A percentile compares a stretch with the other conserved stretches of the same genome.
phyloP scores from a whole-genome alignment of 148 eudicot species.

The Linanthus parryae region DNA sequence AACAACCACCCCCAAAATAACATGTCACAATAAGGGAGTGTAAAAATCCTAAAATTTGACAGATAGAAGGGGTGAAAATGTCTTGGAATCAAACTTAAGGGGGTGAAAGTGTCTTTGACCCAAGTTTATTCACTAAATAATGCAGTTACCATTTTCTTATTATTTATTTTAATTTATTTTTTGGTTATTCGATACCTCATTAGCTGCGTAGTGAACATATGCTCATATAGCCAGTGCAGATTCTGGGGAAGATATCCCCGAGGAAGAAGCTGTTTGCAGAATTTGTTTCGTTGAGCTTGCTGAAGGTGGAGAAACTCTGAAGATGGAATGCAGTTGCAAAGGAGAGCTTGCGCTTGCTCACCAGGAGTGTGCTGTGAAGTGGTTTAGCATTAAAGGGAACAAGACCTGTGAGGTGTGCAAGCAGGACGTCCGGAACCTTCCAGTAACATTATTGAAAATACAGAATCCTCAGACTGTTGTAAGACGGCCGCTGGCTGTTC shows the following conservation, averaged over 20 bases:
- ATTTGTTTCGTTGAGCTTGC: slow-evolving; percentile 72
- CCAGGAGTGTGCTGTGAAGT: slow-evolving; percentile 73
- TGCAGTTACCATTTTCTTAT: too few relatives aligned
- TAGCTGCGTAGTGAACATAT: background rate
- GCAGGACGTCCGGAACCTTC: slow-evolving; percentile 67
- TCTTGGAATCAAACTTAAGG: too few relatives aligned
- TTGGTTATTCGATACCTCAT: too few relatives aligned
- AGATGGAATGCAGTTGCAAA: slow-evolving; percentile 89
- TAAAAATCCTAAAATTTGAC: too few relatives aligned
- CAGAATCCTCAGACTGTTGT: slow-evolving; percentile 32
- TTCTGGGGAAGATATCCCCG: slow-evolving; percentile 69
- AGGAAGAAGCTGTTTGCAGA: slow-evolving; percentile 90
- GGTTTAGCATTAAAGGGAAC: slow-evolving; percentile 85
- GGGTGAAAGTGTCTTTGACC: too few relatives aligned
- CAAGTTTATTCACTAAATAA: too few relatives aligned
- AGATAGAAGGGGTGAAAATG: too few relatives aligned
- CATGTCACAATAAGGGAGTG: too few relatives aligned
- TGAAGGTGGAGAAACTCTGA: slow-evolving; percentile 77
- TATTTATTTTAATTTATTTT: too few relatives aligned
- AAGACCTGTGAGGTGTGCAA: slow-evolving; percentile 76
- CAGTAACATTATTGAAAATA: slow-evolving; percentile 62
- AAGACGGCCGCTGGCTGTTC: slow-evolving; percentile 21
- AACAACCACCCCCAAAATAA: too few relatives aligned
- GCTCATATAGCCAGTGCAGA: slow-evolving; percentile 27
- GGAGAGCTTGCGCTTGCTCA: slow-evolving; percentile 92